Evolutionary conservation across 225 moss, liverwort and hornwort species (phyloP).

Genomic region (Polytrichum formosum): DNA sequence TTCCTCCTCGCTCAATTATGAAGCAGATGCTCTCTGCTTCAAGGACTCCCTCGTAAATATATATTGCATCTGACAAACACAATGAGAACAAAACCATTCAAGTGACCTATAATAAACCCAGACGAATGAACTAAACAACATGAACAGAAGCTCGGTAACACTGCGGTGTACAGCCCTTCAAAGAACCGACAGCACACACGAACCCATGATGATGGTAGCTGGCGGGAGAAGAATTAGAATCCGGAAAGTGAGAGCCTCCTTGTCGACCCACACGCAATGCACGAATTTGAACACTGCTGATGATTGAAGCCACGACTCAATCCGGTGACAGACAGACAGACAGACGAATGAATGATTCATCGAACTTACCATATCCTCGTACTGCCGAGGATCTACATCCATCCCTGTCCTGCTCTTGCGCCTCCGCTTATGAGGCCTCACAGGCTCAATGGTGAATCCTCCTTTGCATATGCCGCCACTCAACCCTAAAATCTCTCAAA

Average conservation of each 20-base stretch:
- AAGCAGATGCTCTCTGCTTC: too few relatives aligned
- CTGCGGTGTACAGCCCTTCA: too few relatives aligned
- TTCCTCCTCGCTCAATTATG: too few relatives aligned
- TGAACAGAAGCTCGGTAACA: too few relatives aligned
- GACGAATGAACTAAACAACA: too few relatives aligned
- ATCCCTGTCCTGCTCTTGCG: slow-evolving; percentile 42
- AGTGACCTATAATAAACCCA: too few relatives aligned
- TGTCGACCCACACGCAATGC: not conserved
- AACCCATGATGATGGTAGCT: not conserved
- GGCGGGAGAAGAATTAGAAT: not conserved
- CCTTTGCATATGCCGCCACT: not conserved
- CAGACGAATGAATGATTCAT: too few relatives aligned
- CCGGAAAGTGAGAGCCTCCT: not conserved
- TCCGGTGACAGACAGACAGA: not conserved
- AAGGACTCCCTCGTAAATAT: too few relatives aligned
- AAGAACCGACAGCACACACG: too few relatives aligned
- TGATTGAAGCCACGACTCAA: not conserved
- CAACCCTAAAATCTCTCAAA: not conserved
- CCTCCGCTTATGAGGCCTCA: slow-evolving; percentile 18
- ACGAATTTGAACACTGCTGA: not conserved
- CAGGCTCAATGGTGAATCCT: slow-evolving; percentile 8
- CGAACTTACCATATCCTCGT: slow-evolving; percentile 49
- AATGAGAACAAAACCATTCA: too few relatives aligned
- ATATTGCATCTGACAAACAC: too few relatives aligned
- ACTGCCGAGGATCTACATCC: slow-evolving; percentile 59